These are phyloP conservation scores for Pestalotiopsis sp. DNA, from an alignment of 2,329 filamentous ascomycete genomes.

Conservation along the genomic window DNA sequence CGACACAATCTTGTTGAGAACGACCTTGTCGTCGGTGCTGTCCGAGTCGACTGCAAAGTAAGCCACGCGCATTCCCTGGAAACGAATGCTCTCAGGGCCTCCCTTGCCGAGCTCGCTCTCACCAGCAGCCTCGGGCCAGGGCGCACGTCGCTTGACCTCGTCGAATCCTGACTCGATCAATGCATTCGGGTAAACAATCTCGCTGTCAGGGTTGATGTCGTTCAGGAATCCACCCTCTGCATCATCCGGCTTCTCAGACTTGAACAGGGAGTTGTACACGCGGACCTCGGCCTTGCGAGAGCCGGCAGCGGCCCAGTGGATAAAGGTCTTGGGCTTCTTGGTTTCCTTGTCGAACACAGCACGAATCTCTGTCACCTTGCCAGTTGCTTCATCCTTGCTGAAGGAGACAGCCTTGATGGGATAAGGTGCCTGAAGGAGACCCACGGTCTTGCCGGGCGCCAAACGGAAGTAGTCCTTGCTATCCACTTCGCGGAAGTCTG, in stretches of 20 bases:
- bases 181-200: conserved; percentile 77
- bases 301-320: conserved; percentile 85
- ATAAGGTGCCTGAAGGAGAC: conserved; percentile 71
- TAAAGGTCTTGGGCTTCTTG: conserved; percentile 77
- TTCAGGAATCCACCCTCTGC: conserved; percentile 80
- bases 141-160: conserved; percentile 72
- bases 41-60: conserved; percentile 85
- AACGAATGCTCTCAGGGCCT: conserved; percentile 77
- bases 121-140: conserved; percentile 80
- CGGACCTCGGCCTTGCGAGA: conserved; percentile 74
- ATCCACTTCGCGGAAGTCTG: conserved; percentile 75
- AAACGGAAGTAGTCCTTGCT: conserved; percentile 78
- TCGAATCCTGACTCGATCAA: conserved; percentile 83
- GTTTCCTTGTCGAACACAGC: conserved; percentile 72
- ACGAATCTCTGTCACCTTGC: conserved; percentile 65
- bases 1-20: conserved; percentile 90
- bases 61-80: conserved; percentile 88
- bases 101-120: conserved; percentile 64
- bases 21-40: conserved; percentile 75
- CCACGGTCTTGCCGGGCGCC: conserved; percentile 73
- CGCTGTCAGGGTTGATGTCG: conserved; percentile 83
- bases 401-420: conserved; percentile 72
- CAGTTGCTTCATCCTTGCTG: conserved; percentile 64
- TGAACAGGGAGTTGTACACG: conserved; percentile 83
- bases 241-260: conserved; percentile 78